Evolutionary conservation across 164 flowering plant genomes (phyloP), one percentile per base, ranked within the genome.

Genomic region (Magnolia changhungtana): DNA sequence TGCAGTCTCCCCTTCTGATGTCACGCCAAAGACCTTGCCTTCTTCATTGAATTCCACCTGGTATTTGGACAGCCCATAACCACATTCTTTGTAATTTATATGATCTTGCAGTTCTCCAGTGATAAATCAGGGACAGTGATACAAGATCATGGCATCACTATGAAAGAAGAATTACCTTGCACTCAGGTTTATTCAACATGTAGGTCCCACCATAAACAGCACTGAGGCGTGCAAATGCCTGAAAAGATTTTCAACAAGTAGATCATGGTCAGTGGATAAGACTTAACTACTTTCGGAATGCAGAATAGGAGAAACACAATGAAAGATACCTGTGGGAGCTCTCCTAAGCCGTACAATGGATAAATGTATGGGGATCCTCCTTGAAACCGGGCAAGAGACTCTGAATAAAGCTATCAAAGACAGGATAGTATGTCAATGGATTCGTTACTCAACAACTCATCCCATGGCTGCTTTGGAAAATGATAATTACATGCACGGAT

Each of bases 171-270:
- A 68, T 8, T 86, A 92, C 98, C 97, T 93, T 90, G 97, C 98
- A 95, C 74, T 90, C 95, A 69, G 95, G 97, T 77, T 95, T 95
- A 69, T 90, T 93, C 80, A 95, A 82, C 98, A 95, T 95, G 84
- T 95, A 95, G 50, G 98, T 95, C 45, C 98, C 98, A 82, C 97
- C 97, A 87, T 95, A 91, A 76, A 95, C 98, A 75, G 98, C 98
- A 87, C 98, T 95, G 58, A 95, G 92, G 51, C 98, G 86, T 45
- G 98, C 98, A 91, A 95, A 95, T 78, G 93, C 98, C 97, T 95
- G 83, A 71, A 63, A 67, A 59, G 52, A 7, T 27, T 76, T 63
- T 50, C 45, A 61, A 37, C 45, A 7, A 31, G 51, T 16, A 59
- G 19, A 27, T 52, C 50, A 59, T 21, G 23, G 19, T 51, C 71